Conservation (phyloP, 2,329 filamentous ascomycete species). For the Cordyceps javanica region DNA sequence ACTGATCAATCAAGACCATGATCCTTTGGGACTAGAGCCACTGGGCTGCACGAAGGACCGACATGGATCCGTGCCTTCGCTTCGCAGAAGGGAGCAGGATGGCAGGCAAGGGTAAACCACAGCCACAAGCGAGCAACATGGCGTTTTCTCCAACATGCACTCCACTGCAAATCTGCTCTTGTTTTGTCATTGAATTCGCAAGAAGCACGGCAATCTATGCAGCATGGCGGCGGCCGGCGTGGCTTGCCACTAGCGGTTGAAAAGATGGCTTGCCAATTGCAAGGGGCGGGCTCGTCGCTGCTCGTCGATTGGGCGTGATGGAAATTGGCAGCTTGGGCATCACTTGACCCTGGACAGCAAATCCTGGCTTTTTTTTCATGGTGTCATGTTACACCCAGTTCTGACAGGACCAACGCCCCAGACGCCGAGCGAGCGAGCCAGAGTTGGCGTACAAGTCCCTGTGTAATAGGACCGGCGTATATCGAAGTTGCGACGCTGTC, state of each 20-base stretch:
- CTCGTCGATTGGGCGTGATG: slow-evolving; percentile 5
- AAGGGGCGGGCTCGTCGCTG: neutral
- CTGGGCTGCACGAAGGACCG: neutral
- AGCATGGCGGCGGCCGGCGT: slow-evolving; percentile 3
- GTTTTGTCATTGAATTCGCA: neutral
- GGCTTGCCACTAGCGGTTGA: slow-evolving; percentile 1
- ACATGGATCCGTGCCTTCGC: neutral
- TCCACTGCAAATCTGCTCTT: slow-evolving; percentile 2
- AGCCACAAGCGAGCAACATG: neutral
- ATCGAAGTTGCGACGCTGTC: slow-evolving; percentile 6
- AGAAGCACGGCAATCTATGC: slow-evolving; percentile 6
- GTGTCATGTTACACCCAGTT: slow-evolving; percentile 4
- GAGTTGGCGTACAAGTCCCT: neutral
- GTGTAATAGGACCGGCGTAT: neutral
- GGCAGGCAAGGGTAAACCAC: neutral
- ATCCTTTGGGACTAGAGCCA: neutral
- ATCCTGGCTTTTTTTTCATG: neutral
- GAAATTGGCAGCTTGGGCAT: slow-evolving; percentile 8
- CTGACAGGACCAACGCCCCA: neutral
- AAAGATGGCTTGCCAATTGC: slow-evolving; percentile 3
- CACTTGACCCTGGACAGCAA: neutral
- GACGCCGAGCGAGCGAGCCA: neutral
- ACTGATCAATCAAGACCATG: neutral
- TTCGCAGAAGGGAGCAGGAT: neutral
- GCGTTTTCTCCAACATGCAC: neutral